Percentiles rank a stretch among this genome's conserved stretches.
phyloP scores from a whole-genome alignment of 352 stramenopile species.

The Pythium dissimile region DNA sequence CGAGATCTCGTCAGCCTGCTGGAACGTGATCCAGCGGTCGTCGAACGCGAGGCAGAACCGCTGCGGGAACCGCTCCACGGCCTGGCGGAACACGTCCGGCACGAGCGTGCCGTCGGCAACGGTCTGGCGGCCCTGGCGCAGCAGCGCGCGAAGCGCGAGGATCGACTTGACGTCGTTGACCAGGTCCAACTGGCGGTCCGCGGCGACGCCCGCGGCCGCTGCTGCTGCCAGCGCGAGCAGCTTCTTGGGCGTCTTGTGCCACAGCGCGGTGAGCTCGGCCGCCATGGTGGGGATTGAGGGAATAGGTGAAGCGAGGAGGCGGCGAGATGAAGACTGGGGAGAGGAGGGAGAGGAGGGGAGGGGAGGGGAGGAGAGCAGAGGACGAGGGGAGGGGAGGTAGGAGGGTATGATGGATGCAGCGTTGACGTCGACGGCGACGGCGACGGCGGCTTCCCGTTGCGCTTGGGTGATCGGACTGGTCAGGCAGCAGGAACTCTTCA shows the following conservation, averaged over 20 bases:
- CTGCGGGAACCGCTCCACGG: slow-evolving; percentile 46
- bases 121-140: slow-evolving; percentile 39
- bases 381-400: too few species aligned
- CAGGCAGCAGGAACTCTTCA: too few species aligned
- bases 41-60: slow-evolving; percentile 65
- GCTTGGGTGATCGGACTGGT: too few species aligned
- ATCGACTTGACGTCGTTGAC: slow-evolving; percentile 49
- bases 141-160: slow-evolving; percentile 32
- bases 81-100: slow-evolving; percentile 60
- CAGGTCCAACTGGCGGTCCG: slow-evolving; percentile 49
- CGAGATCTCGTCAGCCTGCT: slow-evolving; percentile 49
- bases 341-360: too few species aligned
- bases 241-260: slow-evolving; percentile 2
- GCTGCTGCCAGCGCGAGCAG: slow-evolving; percentile 30
- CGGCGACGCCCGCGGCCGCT: slow-evolving; percentile 1
- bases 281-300: too few species aligned
- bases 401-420: too few species aligned
- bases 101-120: slow-evolving; percentile 36
- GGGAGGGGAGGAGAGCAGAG: too few species aligned
- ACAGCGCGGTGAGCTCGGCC: too few species aligned
- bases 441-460: too few species aligned
- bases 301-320: too few species aligned
- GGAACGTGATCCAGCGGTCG: slow-evolving; percentile 41
- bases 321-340: too few species aligned
- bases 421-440: too few species aligned